Evolutionary conservation across 2,329 filamentous ascomycete species (phyloP).

Genomic region (Emydomyces testavorans): DNA sequence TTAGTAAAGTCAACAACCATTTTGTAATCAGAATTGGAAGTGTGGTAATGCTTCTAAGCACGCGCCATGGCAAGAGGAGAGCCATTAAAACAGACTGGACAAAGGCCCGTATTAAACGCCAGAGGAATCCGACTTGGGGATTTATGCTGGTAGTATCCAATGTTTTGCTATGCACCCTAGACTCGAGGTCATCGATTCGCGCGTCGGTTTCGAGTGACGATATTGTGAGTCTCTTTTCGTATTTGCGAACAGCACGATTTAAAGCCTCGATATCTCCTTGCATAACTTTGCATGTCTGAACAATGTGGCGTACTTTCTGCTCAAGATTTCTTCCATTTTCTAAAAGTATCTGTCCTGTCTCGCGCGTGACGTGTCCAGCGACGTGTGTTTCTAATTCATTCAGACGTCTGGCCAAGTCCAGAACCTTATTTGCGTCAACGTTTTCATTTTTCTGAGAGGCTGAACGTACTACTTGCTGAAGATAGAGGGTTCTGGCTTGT

Average conservation of each 20-base stretch:
- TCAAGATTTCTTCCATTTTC: conserved; percentile 20
- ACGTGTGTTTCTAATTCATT: conserved; percentile 56
- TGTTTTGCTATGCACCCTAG: conserved; percentile 52
- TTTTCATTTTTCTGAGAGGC: conserved; percentile 23
- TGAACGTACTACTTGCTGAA: conserved; percentile 57
- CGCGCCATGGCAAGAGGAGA: neutral
- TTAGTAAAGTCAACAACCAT: conserved; percentile 51
- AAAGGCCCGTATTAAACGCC: neutral
- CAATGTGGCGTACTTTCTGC: conserved; percentile 26
- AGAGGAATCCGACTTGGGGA: neutral
- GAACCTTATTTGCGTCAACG: conserved; percentile 29
- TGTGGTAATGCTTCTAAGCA: neutral
- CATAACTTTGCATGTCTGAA: conserved; percentile 41
- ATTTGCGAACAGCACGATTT: conserved; percentile 75
- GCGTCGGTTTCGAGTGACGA: conserved; percentile 65
- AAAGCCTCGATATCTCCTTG: conserved; percentile 79
- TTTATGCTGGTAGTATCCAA: neutral
- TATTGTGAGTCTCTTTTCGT: conserved; percentile 76
- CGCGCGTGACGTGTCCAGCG: conserved; percentile 21
- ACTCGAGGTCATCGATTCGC: conserved; percentile 59
- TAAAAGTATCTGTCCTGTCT: conserved; percentile 30
- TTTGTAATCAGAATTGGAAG: neutral
- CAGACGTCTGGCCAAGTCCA: conserved; percentile 53
- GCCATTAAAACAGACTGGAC: conserved; percentile 23
- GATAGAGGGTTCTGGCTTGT: conserved; percentile 63